A percentile compares a stretch with the other conserved stretches of the same genome.
These are phyloP conservation scores for Candida sanyaensis DNA, from an alignment of 1,139 yeast genomes.

Conservation along the genomic window DNA sequence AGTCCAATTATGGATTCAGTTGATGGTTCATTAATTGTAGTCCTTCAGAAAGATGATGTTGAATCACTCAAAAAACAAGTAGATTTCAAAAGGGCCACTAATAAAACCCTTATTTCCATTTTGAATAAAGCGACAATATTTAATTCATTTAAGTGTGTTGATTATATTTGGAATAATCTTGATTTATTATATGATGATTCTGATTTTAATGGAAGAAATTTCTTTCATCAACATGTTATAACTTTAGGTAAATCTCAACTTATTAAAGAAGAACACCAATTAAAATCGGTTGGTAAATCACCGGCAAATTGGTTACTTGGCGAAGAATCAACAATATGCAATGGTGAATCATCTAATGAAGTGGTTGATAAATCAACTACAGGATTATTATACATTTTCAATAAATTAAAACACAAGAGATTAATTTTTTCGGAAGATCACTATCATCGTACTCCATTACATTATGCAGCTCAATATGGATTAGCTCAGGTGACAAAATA, in stretches of 20 bases:
- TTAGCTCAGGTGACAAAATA: slow-evolving; percentile 61
- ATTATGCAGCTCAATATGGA: slow-evolving; percentile 89
- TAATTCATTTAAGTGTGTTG: slow-evolving; percentile 57
- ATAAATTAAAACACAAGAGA: slow-evolving; percentile 37
- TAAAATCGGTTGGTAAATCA: slow-evolving; percentile 38
- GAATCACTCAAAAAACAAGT: slow-evolving; percentile 31
- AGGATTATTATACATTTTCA: slow-evolving; percentile 25
- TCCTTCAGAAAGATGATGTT: slow-evolving; percentile 48
- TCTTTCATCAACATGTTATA: slow-evolving; percentile 81
- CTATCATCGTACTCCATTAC: slow-evolving; percentile 82
- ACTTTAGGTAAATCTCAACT: slow-evolving; percentile 63
- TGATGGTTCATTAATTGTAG: slow-evolving; percentile 17
- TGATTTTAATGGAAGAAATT: slow-evolving; percentile 81
- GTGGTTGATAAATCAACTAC: slow-evolving; percentile 17
- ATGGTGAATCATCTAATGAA: slow-evolving; percentile 15
- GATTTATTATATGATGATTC: slow-evolving; percentile 49
- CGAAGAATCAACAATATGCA: slow-evolving; percentile 35
- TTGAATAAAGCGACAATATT: slow-evolving; percentile 64
- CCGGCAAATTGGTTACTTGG: slow-evolving; percentile 24
- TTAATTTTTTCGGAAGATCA: slow-evolving; percentile 70
- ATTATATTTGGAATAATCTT: slow-evolving; percentile 42
- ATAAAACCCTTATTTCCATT: slow-evolving; percentile 53
- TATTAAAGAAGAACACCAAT: slow-evolving; percentile 21
- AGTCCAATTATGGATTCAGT: slow-evolving; percentile 2
- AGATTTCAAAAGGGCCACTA: slow-evolving; percentile 21